Evolutionary conservation across 1,284 basidiomycete genomes (phyloP).

Genomic region (Gomphus sp.): DNA sequence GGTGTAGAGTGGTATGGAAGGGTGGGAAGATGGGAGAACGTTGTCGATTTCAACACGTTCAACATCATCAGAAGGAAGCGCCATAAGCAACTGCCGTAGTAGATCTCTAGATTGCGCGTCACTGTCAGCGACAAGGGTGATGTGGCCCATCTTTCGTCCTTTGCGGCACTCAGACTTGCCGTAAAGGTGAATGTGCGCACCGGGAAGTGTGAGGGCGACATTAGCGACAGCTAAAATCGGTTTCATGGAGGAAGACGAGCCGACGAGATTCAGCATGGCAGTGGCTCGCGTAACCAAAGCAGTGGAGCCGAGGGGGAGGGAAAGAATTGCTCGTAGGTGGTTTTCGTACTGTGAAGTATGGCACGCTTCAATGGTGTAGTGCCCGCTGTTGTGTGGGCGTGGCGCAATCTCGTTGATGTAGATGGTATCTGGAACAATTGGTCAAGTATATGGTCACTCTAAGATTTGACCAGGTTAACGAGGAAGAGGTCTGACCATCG

Average conservation of each 20-base stretch:
- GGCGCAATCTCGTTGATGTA: constrained; percentile 98
- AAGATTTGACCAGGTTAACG: too few species aligned
- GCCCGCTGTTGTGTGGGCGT: constrained; percentile 97
- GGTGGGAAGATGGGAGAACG: constrained; percentile 14
- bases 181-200: constrained; percentile 84
- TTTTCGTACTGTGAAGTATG: constrained; percentile 97
- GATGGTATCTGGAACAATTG: constrained; percentile 47
- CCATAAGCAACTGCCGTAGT: constrained; percentile 63
- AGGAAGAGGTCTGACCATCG: constrained; percentile 48
- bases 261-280: constrained; percentile 95
- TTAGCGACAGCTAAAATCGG: constrained; percentile 48
- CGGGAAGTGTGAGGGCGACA: constrained; percentile 57
- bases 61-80: constrained; percentile 48
- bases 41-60: too few species aligned
- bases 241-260: constrained; percentile 57
- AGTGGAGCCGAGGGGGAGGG: constrained; percentile 85
- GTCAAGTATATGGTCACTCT: background rate
- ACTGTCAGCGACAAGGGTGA: constrained; percentile 80
- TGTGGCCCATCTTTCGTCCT: constrained; percentile 97
- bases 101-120: constrained; percentile 69
- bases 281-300: constrained; percentile 80
- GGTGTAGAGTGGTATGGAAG: constrained; percentile 41
- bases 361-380: constrained; percentile 99
- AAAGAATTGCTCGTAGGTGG: constrained; percentile 93
- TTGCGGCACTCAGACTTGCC: constrained; percentile 86